Base-by-base conservation (phyloP, 257 asterid species). In the Lavandula angustifolia region DNA sequence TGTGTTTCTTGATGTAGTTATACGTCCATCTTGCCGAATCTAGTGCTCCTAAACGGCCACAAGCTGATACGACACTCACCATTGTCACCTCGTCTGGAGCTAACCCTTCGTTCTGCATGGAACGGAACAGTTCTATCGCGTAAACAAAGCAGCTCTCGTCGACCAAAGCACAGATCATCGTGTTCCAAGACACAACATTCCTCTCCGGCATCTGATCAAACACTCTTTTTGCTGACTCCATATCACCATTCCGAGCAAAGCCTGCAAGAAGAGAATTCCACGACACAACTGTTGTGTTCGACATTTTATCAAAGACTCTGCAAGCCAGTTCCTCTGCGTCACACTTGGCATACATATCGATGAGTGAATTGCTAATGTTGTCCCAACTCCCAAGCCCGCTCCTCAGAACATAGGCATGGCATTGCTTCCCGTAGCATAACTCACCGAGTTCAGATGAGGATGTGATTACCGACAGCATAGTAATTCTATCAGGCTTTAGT, bases 11-110 rank as follows among this genome's bases (percentile, higher is more conserved):
- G 13, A 79, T 67, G 78, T 73, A 84, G 37, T 14, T 70, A 32
- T 84, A 79, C 29, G 73, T 71, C 86, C 91, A 81, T 63, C 75
- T 84, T 10, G 87, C 82, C 35, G 76, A 78, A 68, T 81, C 82
- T 16, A 75, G 68, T 44, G 87, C 77, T 17, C 87, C 86, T 37
- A 81, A 74, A 43, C 81, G 79, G 29, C 85, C 91, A 57, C 91
- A 84, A 9, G 91, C 85, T 11, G 85, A 81, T 53, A 86, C 84
- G 27, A 84, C 69, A 53, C 82, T 71, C 74, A 81, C 82, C 91
- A 84, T 81, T 2, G 87, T 84, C 56, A 63, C 76, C 61, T 75
- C 76, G 29, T 84, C 85, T 1, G 81, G 78, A 41, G 58, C 62
- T 29, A 54, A 47, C 54, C 85, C 76, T 51, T 79, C 79, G 4